Conservation (phyloP, 1,139 yeast species). For the Suhomyces anneliseae region DNA sequence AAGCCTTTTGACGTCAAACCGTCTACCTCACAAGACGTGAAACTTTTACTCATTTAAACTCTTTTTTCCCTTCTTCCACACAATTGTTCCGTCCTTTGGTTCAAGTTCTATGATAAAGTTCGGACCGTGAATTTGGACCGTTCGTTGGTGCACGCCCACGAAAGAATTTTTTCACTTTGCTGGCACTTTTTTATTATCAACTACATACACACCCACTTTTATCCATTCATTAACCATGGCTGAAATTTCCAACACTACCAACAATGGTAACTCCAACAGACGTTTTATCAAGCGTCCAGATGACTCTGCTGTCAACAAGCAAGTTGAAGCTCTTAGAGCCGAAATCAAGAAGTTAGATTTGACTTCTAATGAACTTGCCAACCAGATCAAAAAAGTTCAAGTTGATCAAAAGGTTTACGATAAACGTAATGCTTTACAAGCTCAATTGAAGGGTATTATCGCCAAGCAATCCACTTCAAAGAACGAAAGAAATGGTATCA, state of each 20-base stretch:
- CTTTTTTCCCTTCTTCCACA: neutral
- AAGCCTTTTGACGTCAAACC: too few relatives aligned
- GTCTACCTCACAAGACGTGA: too few relatives aligned
- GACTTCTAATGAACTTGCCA: constrained; percentile 39
- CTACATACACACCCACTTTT: constrained; percentile 2
- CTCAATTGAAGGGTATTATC: constrained; percentile 60
- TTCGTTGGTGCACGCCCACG: constrained; percentile 7
- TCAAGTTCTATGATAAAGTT: too few relatives aligned
- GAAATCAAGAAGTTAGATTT: constrained; percentile 73
- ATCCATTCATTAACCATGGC: constrained; percentile 4
- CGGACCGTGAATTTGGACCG: too few relatives aligned
- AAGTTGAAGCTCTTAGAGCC: constrained; percentile 58
- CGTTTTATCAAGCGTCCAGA: constrained; percentile 78
- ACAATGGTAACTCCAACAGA: constrained; percentile 25
- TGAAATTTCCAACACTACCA: constrained; percentile 16
- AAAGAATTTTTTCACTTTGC: constrained; percentile 13
- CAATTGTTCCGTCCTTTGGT: too few relatives aligned
- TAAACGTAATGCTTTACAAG: constrained; percentile 64
- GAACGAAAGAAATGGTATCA: constrained; percentile 63
- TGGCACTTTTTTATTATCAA: constrained; percentile 9
- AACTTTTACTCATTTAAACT: too few relatives aligned
- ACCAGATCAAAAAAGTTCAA: constrained; percentile 45
- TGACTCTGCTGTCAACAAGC: constrained; percentile 58
- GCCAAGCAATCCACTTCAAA: constrained; percentile 73
- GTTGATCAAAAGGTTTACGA: constrained; percentile 47